phyloP scores from a whole-genome alignment of 306 rosid species.

The Prunus dulcis region DNA sequence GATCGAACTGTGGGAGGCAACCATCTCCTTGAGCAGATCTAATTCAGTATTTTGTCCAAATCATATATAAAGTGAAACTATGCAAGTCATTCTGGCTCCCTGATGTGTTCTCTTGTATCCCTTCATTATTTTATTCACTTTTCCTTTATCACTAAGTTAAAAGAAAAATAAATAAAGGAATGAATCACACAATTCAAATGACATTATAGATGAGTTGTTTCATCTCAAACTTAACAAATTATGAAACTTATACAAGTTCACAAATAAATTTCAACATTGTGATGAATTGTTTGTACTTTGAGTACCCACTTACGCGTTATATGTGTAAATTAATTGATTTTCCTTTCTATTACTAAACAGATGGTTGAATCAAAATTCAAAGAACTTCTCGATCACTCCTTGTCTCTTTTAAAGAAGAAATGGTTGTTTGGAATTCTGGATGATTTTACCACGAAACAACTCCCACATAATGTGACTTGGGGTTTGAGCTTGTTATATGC shows the following conservation, averaged over 20 bases:
- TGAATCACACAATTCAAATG: not conserved
- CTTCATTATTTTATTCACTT: not conserved
- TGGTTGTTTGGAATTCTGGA: conserved; percentile 91
- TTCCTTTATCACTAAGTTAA: not conserved
- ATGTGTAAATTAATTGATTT: conserved; percentile 6
- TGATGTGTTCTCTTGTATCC: not conserved
- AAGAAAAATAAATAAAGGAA: not conserved
- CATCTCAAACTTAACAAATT: not conserved
- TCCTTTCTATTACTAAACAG: conserved; percentile 40
- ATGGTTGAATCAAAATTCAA: conserved; percentile 92
- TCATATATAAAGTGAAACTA: not conserved
- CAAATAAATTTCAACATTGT: not conserved
- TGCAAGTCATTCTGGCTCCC: not conserved
- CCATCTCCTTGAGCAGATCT: not conserved
- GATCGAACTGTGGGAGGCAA: not conserved
- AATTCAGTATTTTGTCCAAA: not conserved
- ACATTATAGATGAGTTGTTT: not conserved
- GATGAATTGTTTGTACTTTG: not conserved
- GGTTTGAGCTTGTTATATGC: conserved; percentile 94
- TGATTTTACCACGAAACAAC: conserved; percentile 94
- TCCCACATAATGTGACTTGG: conserved; percentile 99
- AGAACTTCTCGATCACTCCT: conserved; percentile 79
- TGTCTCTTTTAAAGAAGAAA: conserved; percentile 67
- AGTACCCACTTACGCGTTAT: not conserved
- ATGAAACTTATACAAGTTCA: not conserved